Evolutionary conservation across 495 filamentous ascomycete species (phyloP), one percentile per base, ranked within the genome.

Genomic region (Melanomma pulvis-pyrius): DNA sequence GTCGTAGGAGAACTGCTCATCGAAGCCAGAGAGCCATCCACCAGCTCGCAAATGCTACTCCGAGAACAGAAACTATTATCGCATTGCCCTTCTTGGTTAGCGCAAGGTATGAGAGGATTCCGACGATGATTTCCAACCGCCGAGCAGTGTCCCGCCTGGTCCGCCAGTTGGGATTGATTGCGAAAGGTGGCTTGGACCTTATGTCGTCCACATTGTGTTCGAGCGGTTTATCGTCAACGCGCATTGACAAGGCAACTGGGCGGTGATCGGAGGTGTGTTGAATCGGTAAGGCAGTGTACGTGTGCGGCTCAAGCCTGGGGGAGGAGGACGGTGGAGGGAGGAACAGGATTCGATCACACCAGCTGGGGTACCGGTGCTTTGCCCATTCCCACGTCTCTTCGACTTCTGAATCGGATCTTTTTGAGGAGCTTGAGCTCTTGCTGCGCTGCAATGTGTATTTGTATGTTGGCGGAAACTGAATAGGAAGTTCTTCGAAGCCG

Each of bases 341-440:
- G 71, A 86, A 97, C 19, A 98, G 78, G 46, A 98, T 87, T 13
- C 94, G 86, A 75, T 98, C 94, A 66, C 91, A 96, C 93, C 94
- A 98, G 72, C 89, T 89, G 0, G 94, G 94, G 86, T 88, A 96
- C 41, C 94, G 87, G 71, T 91, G 87, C 48, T 76, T 79, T 25
- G 91, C 87, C 85, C 91, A 96, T 39, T 78, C 76, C 91, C 91
- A 96, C 17, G 82, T 29, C 46, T 63, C 59, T 11, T 72, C 65
- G 1, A 41, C 7, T 50, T 68, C 68, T 44, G 57, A 67, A 58
- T 1, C 60, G 28, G 26, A 76, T 53, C 50, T 64, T 65, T 32
- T 70, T 55, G 53, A 55, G 28, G 36, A 74, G 63, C 2, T 80
- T 74, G 4, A 81, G n/a, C 53, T 61, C 54, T 81, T 80, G 25